Evolutionary conservation across 306 rosid genomes (phyloP).

Genomic region (Alnus rubra): DNA sequence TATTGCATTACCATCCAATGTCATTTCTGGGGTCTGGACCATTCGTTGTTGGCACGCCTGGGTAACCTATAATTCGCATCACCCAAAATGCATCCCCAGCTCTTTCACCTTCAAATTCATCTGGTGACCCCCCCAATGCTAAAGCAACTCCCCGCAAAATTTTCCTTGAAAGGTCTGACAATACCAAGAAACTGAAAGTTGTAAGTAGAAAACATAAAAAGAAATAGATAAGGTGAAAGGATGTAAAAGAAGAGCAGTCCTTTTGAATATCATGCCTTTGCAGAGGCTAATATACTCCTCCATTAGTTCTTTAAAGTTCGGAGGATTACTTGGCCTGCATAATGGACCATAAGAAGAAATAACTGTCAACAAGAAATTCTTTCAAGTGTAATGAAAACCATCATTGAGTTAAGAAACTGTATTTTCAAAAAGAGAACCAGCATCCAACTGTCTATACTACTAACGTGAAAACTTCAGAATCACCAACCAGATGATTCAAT

Average conservation of each 20-base stretch:
- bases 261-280: constrained; percentile 56
- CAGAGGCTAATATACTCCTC: constrained; percentile 77
- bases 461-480: constrained; percentile 5
- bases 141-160: constrained; percentile 88
- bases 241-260: not conserved
- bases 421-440: not conserved
- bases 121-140: constrained; percentile 80
- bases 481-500: constrained; percentile 8
- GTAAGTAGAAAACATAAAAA: constrained; percentile 6
- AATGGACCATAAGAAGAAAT: constrained; percentile 24
- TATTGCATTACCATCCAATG: constrained; percentile 76
- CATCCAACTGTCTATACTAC: not conserved
- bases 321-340: constrained; percentile 79
- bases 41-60: constrained; percentile 46
- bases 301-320: constrained; percentile 53
- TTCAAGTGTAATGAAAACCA: not conserved
- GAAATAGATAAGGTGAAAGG: not conserved
- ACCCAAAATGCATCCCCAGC: constrained; percentile 97
- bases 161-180: constrained; percentile 73
- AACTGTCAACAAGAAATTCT: not conserved
- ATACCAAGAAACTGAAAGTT: constrained; percentile 24
- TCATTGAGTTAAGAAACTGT: not conserved
- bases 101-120: constrained; percentile 89
- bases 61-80: constrained; percentile 82
- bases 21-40: constrained; percentile 40